Base-by-base conservation (phyloP, 257 asterid genomes). In the Solanum okadae region DNA sequence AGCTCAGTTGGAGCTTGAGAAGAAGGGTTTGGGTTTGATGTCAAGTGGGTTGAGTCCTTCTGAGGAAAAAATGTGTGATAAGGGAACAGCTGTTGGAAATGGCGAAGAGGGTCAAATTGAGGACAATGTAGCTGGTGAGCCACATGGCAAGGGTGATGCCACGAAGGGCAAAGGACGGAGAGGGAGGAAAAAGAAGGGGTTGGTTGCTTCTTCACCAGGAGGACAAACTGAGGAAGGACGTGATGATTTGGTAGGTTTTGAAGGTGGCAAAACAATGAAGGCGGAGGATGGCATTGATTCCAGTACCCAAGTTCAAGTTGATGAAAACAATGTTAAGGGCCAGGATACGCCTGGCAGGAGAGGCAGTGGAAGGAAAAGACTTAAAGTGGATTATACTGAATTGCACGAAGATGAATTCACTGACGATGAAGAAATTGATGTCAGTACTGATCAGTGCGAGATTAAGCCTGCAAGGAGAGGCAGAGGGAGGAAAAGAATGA, bases 401-500 rank as follows among this genome's bases (percentile, higher is more conserved):
- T 33, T 10, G 29, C 49, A 46, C 8, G 87, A 67, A 18, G 42
- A 27, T 10, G 85, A 37, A 6, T 27, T 3, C 70, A 49, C 76
- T 85, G 76, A 72, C 13, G 87, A 65, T 59, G 78, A 81, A 16
- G 77, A 70, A 11, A 56, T 83, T 83, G 31, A 71, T 40, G 56
- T 16, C 23, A 63, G 16, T 38, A 20, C 12, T 82, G 86, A 31
- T 46, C 87, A n/a, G 75, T 44, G 52, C 27, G 23, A 35, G 10
- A 23, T 52, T 63, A 79, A 38, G 33, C n/a, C 18, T 20, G 11
- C 18, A 25, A 46, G 40, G 49, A 71, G 83, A 8, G 63, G 90
- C 52, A 89, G 91, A 87, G 91, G 91, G 56, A 87, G 92, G 86
- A 91, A 91, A 70, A 91, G 89, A 89, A 89, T 85, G 88, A 70